Evolutionary conservation across 805 yeast species (phyloP), one percentile per base, ranked within the genome.

Genomic region (Monosporozyma servazzii): DNA sequence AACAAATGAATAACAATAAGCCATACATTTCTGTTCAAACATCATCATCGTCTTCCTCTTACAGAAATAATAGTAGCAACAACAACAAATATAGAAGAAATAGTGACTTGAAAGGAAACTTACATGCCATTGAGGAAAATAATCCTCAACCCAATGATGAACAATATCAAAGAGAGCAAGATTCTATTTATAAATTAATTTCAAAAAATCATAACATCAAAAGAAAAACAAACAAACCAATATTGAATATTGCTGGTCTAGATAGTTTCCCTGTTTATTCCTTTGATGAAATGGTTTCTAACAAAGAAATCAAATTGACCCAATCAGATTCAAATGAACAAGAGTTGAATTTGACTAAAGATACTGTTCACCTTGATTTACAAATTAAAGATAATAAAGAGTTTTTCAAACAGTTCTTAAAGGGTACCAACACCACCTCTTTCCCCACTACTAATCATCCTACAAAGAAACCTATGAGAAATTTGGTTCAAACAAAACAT

Each of bases 191-290:
- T 41, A 41, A 41, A 5, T 21, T 41, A 21, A 41, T 41, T 21
- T 41, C 44, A 11, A 20, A 41, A 13, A 41, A 8, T 9, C 44
- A 41, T 21, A 41, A 41, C 23, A 10, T 21, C 9, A 41, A 41
- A 13, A 41, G 45, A 27, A 39, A 25, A n/a, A 36, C 47, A 21
- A 45, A 42, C n/a, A 52, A 55, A 44, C 50, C 54, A 21, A 39
- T 54, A 27, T 30, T 48, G 5, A 33, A 53, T 29, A 45, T 48
- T 21, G 55, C 66, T 1, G 58, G 67, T 1, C 31, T 45, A 17
- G 41, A 31, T 15, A 36, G 25, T 33, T 45, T 45, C 33, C 48
- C 48, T 15, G 21, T 45, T 23, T 45, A 45, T 15, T 21, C 37
- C 13, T 21, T 45, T n/a, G 17, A 45, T 33, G 48, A 45, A 20